Conservation (phyloP, 352 stramenopile genomes). For the Phytopythium boreale region DNA sequence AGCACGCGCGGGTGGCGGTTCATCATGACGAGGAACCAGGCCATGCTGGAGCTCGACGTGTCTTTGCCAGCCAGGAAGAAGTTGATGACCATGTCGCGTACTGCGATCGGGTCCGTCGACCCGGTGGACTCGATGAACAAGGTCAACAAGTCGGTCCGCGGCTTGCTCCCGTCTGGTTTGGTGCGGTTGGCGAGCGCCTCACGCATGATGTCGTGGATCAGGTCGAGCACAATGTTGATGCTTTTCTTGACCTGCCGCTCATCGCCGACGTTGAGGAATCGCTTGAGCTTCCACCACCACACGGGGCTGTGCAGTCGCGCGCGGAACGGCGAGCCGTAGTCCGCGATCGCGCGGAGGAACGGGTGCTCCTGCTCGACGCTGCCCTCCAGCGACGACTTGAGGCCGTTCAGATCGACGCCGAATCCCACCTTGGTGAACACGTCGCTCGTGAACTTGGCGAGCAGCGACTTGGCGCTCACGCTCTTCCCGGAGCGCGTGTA, state of each 20-base stretch:
- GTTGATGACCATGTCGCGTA: constrained; percentile 60
- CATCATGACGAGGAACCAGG: too few relatives aligned
- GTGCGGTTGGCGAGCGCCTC: constrained; percentile 26
- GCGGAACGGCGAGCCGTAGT: constrained; percentile 16
- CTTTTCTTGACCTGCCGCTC: constrained; percentile 27
- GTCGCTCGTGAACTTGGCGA: constrained; percentile 61
- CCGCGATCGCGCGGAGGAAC: constrained; percentile 45
- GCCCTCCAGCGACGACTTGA: constrained; percentile 26
- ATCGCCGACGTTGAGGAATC: constrained; percentile 24
- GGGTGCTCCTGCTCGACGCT: constrained; percentile 22
- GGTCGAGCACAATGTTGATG: constrained; percentile 19
- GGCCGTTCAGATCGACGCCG: constrained; percentile 46
- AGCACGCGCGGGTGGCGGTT: too few relatives aligned
- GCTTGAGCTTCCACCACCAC: constrained; percentile 43
- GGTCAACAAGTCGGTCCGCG: constrained; percentile 33
- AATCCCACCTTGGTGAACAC: constrained; percentile 75
- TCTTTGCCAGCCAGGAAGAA: too few relatives aligned
- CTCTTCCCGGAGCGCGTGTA: constrained; percentile 27
- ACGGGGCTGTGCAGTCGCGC: constrained; percentile 19
- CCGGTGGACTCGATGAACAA: constrained; percentile 40
- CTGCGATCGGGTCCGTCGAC: constrained; percentile 23
- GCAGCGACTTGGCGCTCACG: constrained; percentile 27
- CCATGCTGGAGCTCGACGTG: too few relatives aligned
- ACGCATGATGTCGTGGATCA: constrained; percentile 31
- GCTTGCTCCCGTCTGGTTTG: constrained; percentile 57